Base-by-base conservation (phyloP, 2,329 filamentous ascomycete species). In the Fusarium scirpi region DNA sequence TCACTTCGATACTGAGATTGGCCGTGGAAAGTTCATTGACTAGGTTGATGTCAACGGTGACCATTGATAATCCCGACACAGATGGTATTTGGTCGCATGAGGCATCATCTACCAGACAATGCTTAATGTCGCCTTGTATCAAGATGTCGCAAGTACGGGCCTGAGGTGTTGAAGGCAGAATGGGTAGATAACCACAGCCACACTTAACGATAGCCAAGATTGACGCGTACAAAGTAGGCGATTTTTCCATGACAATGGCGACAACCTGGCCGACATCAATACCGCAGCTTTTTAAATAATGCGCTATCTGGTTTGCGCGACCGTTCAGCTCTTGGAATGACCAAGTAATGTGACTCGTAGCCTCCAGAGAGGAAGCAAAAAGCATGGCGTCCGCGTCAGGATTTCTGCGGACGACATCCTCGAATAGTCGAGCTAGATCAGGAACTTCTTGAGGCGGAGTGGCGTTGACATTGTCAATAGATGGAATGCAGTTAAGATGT, bases 211-310 rank as follows among this genome's bases (percentile, higher is more conserved):
- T 86, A 2, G 89, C 94, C 30, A 97, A 82, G 27, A 97, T 92
- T 0, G 89, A 85, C 29, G 90, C 84, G 75, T 97, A 97, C 1
- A 97, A 81, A 27, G 89, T 79, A 2, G 89, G 78, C 0, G 91
- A 94, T 76, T 96, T 97, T 24, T 94, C 88, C 87, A 97, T 90
- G 47, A 91, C 84, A 46, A 97, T 87, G 34, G 90, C 90, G n/a
- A 97, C 83, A 12, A 93, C 80, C 18, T 88, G 83, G 10, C 89
- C 87, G 2, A 84, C 78, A 2, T 78, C 66, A 1, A 86, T 81
- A 0, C 86, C 85, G 2, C 80, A 76, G 5, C 81, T 72, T 11
- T 82, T 72, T 2, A 97, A 78, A 63, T 84, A 76, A 54, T 74
- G 75, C 2, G 90, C 92, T 56, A 95, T 81, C 44, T 77, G 80